Evolutionary conservation across 108 stramenopile genomes (phyloP).

Genomic region (Schizochytrium sp.): DNA sequence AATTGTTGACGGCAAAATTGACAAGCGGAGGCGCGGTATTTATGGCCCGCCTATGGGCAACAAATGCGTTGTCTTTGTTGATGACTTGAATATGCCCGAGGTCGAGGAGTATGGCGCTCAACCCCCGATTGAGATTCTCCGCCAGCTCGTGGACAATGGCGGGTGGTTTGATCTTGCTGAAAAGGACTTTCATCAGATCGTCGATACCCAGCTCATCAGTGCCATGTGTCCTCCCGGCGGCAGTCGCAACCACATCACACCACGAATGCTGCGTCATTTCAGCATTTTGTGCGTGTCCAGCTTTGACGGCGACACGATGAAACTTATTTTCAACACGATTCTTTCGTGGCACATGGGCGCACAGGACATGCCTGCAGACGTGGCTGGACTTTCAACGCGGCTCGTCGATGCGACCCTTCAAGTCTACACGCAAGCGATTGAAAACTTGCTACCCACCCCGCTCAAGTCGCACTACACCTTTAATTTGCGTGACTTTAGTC

Average conservation of each 20-base stretch:
- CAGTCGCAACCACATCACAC: constrained; percentile 47
- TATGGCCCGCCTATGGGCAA: constrained; percentile 51
- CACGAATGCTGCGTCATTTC: constrained; percentile 46
- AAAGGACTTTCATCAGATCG: constrained; percentile 37
- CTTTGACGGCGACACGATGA: constrained; percentile 40
- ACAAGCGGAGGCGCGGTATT: constrained; percentile 49
- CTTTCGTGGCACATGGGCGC: constrained; percentile 15
- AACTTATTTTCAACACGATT: constrained; percentile 47
- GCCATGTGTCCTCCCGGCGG: constrained; percentile 52
- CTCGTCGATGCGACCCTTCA: constrained; percentile 24
- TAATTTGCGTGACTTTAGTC: constrained; percentile 26
- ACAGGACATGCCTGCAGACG: constrained; percentile 27
- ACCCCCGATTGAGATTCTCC: constrained; percentile 50
- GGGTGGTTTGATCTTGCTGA: constrained; percentile 52
- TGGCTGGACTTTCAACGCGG: background rate
- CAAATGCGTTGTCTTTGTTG: constrained; percentile 47
- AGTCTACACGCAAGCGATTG: background rate
- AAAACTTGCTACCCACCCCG: constrained; percentile 18
- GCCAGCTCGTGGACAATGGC: constrained; percentile 50
- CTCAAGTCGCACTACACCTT: constrained; percentile 34
- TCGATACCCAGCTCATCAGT: constrained; percentile 43
- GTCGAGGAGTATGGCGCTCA: constrained; percentile 51
- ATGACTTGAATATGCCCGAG: constrained; percentile 56
- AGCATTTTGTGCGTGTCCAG: constrained; percentile 36
- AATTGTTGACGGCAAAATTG: constrained; percentile 48